Base-by-base conservation (phyloP, 1,284 basidiomycete species). In the Ceratobasidium sp. region DNA sequence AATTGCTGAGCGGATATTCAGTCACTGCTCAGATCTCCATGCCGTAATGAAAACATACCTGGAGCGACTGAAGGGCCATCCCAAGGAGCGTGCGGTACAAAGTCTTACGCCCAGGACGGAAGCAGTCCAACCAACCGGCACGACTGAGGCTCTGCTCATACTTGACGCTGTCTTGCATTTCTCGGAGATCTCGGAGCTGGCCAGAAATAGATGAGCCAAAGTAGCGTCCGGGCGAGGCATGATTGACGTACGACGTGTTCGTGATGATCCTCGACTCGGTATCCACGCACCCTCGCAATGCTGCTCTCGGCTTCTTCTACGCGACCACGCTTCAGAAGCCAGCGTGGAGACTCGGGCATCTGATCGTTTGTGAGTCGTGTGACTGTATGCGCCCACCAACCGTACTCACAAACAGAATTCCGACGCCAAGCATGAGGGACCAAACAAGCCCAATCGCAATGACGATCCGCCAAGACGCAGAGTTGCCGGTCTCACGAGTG, bases 271-370 rank as follows among this genome's bases (percentile, higher is more conserved):
- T 74, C 76, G 6, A 82, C 79, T 26, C 30, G 61, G 30, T 88
- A 79, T 75, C 90, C 90, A 55, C 89, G 85, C 0, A 87, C 81
- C 16, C 84, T 81, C 0, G 88, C 87, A 55, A 92, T 80, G 6
- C 87, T 82, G 16, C 76, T 75, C 32, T 82, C 82, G 1, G 88
- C 89, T 72, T 89, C 84, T 34, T 88, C 86, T 53, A 81, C 77
- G 34, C 83, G 82, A 18, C 84, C 86, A 30, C 83, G 80, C 76
- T 64, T 85, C 82, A 75, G 77, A 28, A 91, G 84, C 91, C 91
- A 92, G 70, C 87, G 80, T n/a, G 91, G 91, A 58, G 85, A 87
- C 79, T 92, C 91, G 26, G 91, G 92, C 87, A 92, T 58, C 65
- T 71, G 1, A n/a, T 45, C 30, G 21, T 39, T 36, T 16, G 6